Evolutionary conservation across 805 yeast species (phyloP).

Genomic region (Torulaspora delbrueckii): DNA sequence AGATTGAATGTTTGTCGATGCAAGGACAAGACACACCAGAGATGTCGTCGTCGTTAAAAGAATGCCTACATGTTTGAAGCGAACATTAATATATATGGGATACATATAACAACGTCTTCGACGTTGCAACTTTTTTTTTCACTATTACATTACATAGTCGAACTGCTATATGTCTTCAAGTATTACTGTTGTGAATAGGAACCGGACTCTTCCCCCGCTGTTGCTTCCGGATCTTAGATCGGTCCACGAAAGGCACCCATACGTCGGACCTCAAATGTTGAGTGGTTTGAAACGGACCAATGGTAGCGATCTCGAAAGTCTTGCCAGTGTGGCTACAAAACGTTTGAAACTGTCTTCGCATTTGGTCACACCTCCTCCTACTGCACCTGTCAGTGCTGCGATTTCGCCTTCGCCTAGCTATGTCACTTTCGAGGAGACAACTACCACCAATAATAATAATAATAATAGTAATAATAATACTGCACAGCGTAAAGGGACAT

Average conservation of each 20-base stretch:
- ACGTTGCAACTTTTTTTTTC: background rate
- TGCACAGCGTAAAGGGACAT: background rate
- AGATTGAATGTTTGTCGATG: background rate
- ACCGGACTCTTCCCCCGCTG: conserved; percentile 30
- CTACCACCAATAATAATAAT: too few species aligned
- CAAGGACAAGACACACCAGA: background rate
- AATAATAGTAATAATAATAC: too few species aligned
- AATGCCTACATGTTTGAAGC: background rate
- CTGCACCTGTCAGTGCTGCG: conserved; percentile 11
- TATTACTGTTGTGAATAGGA: conserved; percentile 27
- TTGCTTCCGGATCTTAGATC: conserved; percentile 25
- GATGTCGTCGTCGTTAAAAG: background rate
- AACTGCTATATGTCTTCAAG: conserved; percentile 19
- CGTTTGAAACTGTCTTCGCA: conserved; percentile 14
- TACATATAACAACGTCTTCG: background rate
- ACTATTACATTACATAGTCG: background rate
- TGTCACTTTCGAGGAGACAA: conserved; percentile 1
- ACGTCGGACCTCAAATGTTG: background rate
- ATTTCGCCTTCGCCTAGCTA: conserved; percentile 12
- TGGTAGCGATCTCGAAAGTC: conserved; percentile 13
- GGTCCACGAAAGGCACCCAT: conserved; percentile 3
- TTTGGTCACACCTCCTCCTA: conserved; percentile 10
- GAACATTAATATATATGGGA: background rate
- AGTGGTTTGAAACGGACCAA: too few species aligned
- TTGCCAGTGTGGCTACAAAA: conserved; percentile 24